Base-by-base conservation (phyloP, 192 early-diverging fungal species). In the Dispira parvispora region DNA sequence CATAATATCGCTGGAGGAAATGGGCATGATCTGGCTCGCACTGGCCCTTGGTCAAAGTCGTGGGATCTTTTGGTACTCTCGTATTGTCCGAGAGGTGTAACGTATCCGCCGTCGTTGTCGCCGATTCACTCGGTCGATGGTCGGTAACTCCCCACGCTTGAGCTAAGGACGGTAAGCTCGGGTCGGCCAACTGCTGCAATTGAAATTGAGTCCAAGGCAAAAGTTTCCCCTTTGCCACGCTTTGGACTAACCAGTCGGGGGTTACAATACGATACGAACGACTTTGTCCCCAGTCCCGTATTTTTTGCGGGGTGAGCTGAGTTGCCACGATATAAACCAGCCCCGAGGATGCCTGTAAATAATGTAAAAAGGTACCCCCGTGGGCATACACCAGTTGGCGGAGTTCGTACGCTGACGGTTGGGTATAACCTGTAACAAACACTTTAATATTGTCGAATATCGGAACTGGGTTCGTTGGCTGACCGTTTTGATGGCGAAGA, bases 231-330 rank as follows among this genome's bases (percentile, higher is more conserved):
- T 75, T 75, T 43, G 75, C 70, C 43, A 89, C 71, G 25, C 78
- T 82, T 26, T 96, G 88, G 0, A 75, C 69, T 8, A 96, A 70
- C 93, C 93, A 96, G 25, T 77, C 77, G 23, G 86, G 84, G 20
- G 66, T 78, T 11, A 83, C 86, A 0, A 88, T 79, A 42, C 78
- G 79, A 69, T 86, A 88, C 42, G 0, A 21, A n/a, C 26, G 18
- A 38, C 42, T 25, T 20, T 72, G 70, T 25, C 80, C 63, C 62
- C 86, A 77, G 54, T 84, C 80, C 46, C 80, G 74, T 54, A 81
- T 79, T 64, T 88, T 88, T 20, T 80, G 62, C 62, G 78, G 70
- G 6, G 86, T 81, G 18, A 88, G 56, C 21, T 78, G 81, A 18
- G 80, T 73, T 0, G 86, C 83, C 43, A 88, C 73, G 47, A 88